Evolutionary conservation across 495 filamentous ascomycete species (phyloP), one percentile per base, ranked within the genome.

Genomic region (Lineolata rhizophorae): DNA sequence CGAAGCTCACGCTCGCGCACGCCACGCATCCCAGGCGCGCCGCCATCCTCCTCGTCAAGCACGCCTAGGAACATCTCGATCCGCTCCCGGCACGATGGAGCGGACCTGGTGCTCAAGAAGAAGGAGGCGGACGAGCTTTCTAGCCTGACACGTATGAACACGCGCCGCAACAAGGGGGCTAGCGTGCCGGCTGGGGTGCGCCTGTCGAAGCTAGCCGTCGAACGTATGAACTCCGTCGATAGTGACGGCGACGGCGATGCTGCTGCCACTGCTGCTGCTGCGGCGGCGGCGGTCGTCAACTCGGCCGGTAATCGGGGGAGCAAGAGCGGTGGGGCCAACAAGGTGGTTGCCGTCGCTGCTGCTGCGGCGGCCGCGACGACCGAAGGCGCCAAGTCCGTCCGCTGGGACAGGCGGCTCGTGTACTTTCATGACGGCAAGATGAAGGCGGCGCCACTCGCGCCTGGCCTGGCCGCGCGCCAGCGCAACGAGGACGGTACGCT

Each of bases 121-220:
- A 63, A 62, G 1, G 63, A 72, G 36, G 61, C 64, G 3, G 69
- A 73, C 38, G 58, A 70, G 30, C 41, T 71, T 12, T 58, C 64
- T 1, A 44, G 65, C 35, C 38, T 50, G 9, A 72, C 67, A 2
- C 53, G 59, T 29, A 51, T 51, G 3, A 72, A 74, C 41, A 74
- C 69, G 6, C 50, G 55, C 22, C 53, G 58, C 26, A 74, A 74
- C 46, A 62, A 63, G 35, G 66, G 67, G 9, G 54, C 56, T 35
- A 47, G 62, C 12, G 38, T 65, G 20, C 40, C 56, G 15, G 65
- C 67, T 13, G 55, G 53, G 34, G 35, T 53, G 24, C 50, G 44
- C 16, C 47, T 74, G 4, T 46, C 60, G 35, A 54, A 50, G 27
- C 36, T 72, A 21, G 44, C 46, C 3, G 45, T 43, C 6, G 43